Evolutionary conservation across 768 basidiomycete species (phyloP).

Genomic region (Paxillus rubicundulus): DNA sequence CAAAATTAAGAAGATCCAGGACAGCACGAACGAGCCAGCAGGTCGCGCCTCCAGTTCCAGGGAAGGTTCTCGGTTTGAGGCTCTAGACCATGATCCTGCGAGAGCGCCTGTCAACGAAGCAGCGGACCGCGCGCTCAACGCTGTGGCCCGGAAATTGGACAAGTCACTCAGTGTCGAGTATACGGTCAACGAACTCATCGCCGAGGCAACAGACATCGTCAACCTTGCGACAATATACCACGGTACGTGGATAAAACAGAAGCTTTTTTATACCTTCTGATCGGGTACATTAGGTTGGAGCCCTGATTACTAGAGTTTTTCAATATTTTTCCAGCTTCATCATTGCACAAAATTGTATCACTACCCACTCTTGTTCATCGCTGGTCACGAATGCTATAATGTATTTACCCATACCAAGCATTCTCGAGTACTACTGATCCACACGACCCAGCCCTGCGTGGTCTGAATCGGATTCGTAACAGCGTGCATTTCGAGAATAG

Average conservation of each 20-base stretch:
- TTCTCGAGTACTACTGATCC: too few species aligned
- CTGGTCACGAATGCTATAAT: neutral
- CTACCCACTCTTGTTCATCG: neutral
- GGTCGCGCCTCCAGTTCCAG: slow-evolving; percentile 20
- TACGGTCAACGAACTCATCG: slow-evolving; percentile 89
- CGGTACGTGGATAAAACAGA: slow-evolving; percentile 45
- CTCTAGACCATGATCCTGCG: slow-evolving; percentile 57
- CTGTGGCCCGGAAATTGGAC: slow-evolving; percentile 81
- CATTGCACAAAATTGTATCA: neutral
- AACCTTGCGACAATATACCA: slow-evolving; percentile 78
- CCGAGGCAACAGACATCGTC: slow-evolving; percentile 74
- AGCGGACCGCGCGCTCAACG: slow-evolving; percentile 83
- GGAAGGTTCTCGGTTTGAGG: slow-evolving; percentile 36
- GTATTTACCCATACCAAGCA: too few species aligned
- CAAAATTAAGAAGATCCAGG: slow-evolving; percentile 66
- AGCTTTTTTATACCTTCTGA: slow-evolving; percentile 5
- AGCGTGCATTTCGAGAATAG: slow-evolving; percentile 18
- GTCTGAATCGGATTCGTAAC: slow-evolving; percentile 7
- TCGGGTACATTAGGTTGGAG: slow-evolving; percentile 38
- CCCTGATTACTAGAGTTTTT: slow-evolving; percentile 33
- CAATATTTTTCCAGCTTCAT: neutral
- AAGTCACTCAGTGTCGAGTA: slow-evolving; percentile 87
- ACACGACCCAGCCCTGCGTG: neutral
- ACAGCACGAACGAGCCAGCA: slow-evolving; percentile 31
- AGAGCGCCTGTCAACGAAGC: slow-evolving; percentile 76